Evolutionary conservation across 345 rosid genomes (phyloP), one percentile per base, ranked within the genome.

Genomic region (Populus ilicifolia): DNA sequence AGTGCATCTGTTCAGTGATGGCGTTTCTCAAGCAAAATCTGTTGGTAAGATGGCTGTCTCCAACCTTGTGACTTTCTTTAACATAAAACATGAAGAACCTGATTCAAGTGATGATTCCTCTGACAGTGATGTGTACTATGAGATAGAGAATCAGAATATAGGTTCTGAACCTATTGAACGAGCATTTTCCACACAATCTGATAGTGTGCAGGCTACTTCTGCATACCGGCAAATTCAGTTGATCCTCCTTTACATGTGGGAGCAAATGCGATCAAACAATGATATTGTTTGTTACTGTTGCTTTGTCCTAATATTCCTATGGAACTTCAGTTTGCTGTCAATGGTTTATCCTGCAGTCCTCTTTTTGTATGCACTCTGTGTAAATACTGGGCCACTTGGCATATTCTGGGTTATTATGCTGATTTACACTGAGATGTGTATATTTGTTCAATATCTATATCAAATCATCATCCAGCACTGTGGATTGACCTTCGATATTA

Each of bases 271-370:
- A 63, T 82, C 84, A 43, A 86, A 86, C 75, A 81, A 84, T 44
- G 87, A 86, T 35, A 65, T 84, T 44, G 87, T 86, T 38, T 86
- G 89, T 46, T 86, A 86, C 76, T 84, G 84, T 50, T 86, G 84
- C 83, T 86, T 86, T 41, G 77, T 86, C 78, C 73, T 86, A 38
- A 76, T 82, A 11, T 86, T 84, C 72, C 66, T 86, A 17, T 86
- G 89, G 89, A 86, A 80, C 70, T 86, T 86, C 65, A 86, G 89
- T 61, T 41, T 86, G 77, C 72, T 84, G 5, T 86, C 89, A 3
- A 86, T 84, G 84, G 87, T 84, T 39, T 86, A 84, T 76, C 78
- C 82, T 11, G 83, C 84, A 62, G 80, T 79, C 75, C 85, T 86
- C 41, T 86, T 86, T 56, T 35, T 81, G 21, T 86, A 86, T 78